Base-by-base conservation (phyloP, 2,329 filamentous ascomycete genomes). In the Penicillium oxalicum region DNA sequence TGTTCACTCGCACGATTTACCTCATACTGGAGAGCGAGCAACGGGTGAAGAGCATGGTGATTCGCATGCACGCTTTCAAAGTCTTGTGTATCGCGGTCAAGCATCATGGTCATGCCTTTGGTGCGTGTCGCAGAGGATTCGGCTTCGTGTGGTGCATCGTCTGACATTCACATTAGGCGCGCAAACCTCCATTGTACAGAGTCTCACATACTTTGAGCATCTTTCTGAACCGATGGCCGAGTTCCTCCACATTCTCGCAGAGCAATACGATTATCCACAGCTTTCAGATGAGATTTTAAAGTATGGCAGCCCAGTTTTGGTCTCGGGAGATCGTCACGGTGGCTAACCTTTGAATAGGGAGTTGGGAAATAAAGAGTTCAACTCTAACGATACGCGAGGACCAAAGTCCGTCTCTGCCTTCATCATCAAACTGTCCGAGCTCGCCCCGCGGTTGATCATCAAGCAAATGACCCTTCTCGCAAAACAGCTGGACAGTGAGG, bases 161-260 rank as follows among this genome's bases (percentile, higher is more conserved):
- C 61, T 69, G 53, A 69, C 42, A 11, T 9, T 54, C 40, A 25
- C 5, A 25, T 7, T 61, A 94, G 88, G 88, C 44, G 93, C 93
- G 1, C 93, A 98, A 77, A 97, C 95, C 41, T 95, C 91, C 40
- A 95, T 98, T 62, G 91, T 97, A 47, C 93, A 98, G 69, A 97
- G 93, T 65, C 74, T 98, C 57, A 95, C 93, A 4, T 98, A 98
- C 67, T 98, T 97, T 62, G 93, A 98, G 71, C 93, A 98, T 69
- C 74, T 98, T n/a, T 91, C 93, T 0, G 93, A 98, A 64, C 93
- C 93, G 1, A 98, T 98, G 93, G 93, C 93, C 29, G 94, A 98
- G 67, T 95, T 98, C 61, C 75, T 98, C 4, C 89, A 97, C 61
- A 98, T 97, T 62, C 77, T 98, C 26, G 86, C 91, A 1, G 91